Base-by-base conservation (phyloP, 139 green algal species). In the Chara braunii region DNA sequence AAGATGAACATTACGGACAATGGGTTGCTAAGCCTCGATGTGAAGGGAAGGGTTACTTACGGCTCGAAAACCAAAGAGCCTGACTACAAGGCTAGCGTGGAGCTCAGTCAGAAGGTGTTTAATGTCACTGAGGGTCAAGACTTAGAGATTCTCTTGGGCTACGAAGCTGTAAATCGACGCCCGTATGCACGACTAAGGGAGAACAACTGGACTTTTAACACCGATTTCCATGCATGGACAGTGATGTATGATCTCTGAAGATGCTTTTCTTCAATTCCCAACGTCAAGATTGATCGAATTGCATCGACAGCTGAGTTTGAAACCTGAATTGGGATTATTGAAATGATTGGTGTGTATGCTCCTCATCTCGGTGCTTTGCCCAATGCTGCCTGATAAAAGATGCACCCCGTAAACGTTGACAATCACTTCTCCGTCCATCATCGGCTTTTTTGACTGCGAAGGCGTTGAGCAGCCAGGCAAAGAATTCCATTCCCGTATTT, bases 71-170 rank as follows among this genome's bases (percentile, higher is more conserved):
- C n/a, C n/a, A 18, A 37, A 45, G 12, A 11, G 50, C 50, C n/a
- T 58, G 11, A 51, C 28, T 14, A 23, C 18, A 73, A 65, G 53
- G 62, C n/a, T 30, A 31, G 3, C 4, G 51, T 79, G 0, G 80
- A 87, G 61, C 28, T 89, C n/a, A 81, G 40, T 33, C 76, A 82
- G 45, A 83, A 82, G 44, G 69, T 89, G 34, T 87, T 86, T 60
- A 86, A 87, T 58, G 86, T 89, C 68, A 85, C 80, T 14, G 78
- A 85, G 51, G 80, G 81, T 29, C 83, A 89, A 56, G 83, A 89
- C 51, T 62, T 89, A n/a, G 78, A 82, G 58, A 6, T 85, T 2
- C 67, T 65, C 32, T 33, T 87, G 11, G 82, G 83, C 14, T 89
- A 80, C 57, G 68, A 83, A 43, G n/a, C 72, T 7, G 14, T 75